Base-by-base conservation (phyloP, 208 protist species). In the Leptomonas seymouri region DNA sequence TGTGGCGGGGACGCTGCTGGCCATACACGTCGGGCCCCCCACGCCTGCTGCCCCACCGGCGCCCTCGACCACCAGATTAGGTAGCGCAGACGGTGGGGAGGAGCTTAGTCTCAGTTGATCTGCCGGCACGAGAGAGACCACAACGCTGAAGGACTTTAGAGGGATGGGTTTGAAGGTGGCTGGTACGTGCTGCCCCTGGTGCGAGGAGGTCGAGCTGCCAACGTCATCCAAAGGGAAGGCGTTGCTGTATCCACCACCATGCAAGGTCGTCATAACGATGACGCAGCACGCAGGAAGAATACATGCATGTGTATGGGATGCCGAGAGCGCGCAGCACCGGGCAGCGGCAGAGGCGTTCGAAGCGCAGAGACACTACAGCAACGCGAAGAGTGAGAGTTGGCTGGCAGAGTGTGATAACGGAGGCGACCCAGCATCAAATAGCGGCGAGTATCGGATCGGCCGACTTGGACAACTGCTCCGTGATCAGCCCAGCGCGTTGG, bases 81-180 rank as follows among this genome's bases (percentile, higher is more conserved):
- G 55, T 21, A 28, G 28, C 15, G 21, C 48, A 14, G 39, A 23
- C 15, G 48, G n/a, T 42, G 36, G 36, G 41, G 44, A 25, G 62
- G 7, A 20, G 18, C 41, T 3, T n/a, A n/a, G 51, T 27, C 44
- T 53, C 55, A 80, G 73, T 66, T 79, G 67, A 42, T 78, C 63
- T 8, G 50, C 69, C 3, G 69, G 77, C 20, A 83, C 78, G 28
- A 58, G 31, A 23, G 78, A 84, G 21, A 84, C 82, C 1, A 74
- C 78, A 18, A 82, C 69, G 18, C 61, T 71, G 50, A 87, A 71
- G 34, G 56, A 11, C 12, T 45, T 54, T 15, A 77, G 48, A 3
- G 78, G 71, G 20, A 56, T 72, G 0, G 74, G 65, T 11, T 18
- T 49, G 49, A 74, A 78, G 15, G 48, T 31, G 36, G 25, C 28